Base-by-base conservation (phyloP, 1,284 basidiomycete species). In the Neonothopanus nambi region DNA sequence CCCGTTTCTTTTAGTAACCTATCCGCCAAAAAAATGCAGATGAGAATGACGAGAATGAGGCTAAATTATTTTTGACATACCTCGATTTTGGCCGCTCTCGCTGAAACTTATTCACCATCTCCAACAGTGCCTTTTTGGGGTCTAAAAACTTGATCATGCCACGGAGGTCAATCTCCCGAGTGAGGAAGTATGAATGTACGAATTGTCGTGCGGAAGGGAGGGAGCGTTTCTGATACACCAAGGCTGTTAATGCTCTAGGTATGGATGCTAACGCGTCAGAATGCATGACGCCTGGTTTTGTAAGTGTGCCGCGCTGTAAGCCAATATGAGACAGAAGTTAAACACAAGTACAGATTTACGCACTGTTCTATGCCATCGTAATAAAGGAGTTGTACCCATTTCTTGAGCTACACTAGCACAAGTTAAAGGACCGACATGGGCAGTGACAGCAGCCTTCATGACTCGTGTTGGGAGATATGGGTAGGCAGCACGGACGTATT, bases 1-100 rank as follows among this genome's bases (percentile, higher is more conserved):
- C 96, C 96, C 0, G 94, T 94, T 70, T 98, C 96, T 62, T 91
- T 93, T 52, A 99, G 73, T 57, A 99, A 70, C 65, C 94, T 87
- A 60, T 59, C 30, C 9, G 4, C 30, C n/a, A n/a, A 56, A 20
- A 53, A 33, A 51, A 48, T 17, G 30, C 33, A 44, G 58, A 55
- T 53, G n/a, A 42, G 24, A 17, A n/a, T 21, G 7, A 5, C 2
- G 21, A 26, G 17, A 20, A 37, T 13, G 21, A 17, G 45, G 26
- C 21, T 6, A 38, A 51, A 38, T 46, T 49, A 40, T 13, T 43
- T 39, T 47, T 23, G 33, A 63, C 70, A 50, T 56, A 91, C 89
- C 89, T 79, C 23, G 90, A 92, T 59, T 87, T 80, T 61, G 87
- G 87, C 36, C 79, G 76, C 63, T 89, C 84, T 44, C 93, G 81